A percentile compares a stretch with the other conserved stretches of the same genome.
Evolutionary conservation across 2,329 filamentous ascomycete species (phyloP).

Genomic region (Metarhizium sp.): DNA sequence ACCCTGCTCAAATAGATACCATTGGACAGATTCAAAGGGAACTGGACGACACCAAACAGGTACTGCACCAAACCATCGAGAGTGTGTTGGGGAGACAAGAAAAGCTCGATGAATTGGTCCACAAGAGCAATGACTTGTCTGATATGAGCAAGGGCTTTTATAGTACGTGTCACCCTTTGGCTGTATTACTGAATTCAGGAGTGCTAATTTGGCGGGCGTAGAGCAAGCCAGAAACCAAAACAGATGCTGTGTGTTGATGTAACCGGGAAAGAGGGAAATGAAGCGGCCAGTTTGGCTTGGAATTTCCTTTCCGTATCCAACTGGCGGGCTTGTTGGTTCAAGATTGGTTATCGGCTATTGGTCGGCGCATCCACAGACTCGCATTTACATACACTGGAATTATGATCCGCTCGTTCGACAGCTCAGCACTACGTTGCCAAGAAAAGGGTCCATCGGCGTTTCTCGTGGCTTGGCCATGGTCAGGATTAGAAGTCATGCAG

Average conservation of each 20-base stretch:
- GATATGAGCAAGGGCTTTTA: conserved; percentile 98
- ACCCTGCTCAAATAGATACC: conserved; percentile 80
- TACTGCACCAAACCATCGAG: conserved; percentile 94
- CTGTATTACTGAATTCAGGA: neutral
- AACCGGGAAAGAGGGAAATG: conserved; percentile 13
- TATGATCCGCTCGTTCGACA: neutral
- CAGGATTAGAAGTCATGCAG: neutral
- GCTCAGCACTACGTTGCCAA: neutral
- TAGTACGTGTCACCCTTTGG: conserved; percentile 41
- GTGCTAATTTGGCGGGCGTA: conserved; percentile 12
- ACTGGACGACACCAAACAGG: conserved; percentile 94
- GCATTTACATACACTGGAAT: neutral
- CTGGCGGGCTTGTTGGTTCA: neutral
- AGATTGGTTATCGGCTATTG: neutral
- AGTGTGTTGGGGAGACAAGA: conserved; percentile 79
- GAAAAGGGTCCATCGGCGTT: neutral
- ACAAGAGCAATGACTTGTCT: conserved; percentile 86
- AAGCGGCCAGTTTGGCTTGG: neutral
- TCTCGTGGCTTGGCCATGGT: neutral
- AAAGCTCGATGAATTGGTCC: conserved; percentile 91
- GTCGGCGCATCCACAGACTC: neutral
- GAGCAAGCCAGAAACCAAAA: conserved; percentile 72
- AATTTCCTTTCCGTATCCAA: neutral
- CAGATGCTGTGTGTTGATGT: conserved; percentile 66
- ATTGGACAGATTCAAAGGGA: conserved; percentile 96